A percentile compares a stretch with the other conserved stretches of the same genome.
These are phyloP conservation scores for Lentinula sp. DNA, from an alignment of 768 basidiomycete species.

Conservation along the genomic window DNA sequence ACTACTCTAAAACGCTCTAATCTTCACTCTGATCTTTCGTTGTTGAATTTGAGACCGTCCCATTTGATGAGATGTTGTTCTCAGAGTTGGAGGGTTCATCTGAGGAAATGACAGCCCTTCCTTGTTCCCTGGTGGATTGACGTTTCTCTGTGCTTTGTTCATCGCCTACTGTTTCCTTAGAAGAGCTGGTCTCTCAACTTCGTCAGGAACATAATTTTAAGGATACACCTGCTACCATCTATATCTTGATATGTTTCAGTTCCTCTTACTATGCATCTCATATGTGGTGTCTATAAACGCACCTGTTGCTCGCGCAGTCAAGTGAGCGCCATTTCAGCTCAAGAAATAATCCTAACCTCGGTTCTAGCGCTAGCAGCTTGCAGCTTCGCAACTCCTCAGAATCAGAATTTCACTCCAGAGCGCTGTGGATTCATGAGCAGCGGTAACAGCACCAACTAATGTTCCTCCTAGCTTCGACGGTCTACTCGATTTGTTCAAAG, in stretches of 20 bases:
- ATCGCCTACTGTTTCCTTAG: not conserved
- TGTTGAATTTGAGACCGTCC: too few species aligned
- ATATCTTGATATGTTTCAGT: not conserved
- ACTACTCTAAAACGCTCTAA: too few species aligned
- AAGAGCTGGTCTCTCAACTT: not conserved
- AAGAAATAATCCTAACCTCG: not conserved
- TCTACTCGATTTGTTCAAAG: not conserved
- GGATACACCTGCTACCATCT: not conserved
- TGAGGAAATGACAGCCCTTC: too few species aligned
- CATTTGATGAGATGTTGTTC: too few species aligned
- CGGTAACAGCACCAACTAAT: not conserved
- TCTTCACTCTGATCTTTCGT: too few species aligned
- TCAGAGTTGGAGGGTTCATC: too few species aligned
- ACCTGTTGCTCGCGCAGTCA: not conserved
- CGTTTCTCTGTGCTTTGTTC: not conserved
- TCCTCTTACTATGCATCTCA: not conserved
- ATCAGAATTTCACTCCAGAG: not conserved
- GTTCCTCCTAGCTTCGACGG: not conserved
- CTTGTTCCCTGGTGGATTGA: too few species aligned
- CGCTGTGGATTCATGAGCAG: not conserved
- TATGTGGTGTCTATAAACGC: not conserved
- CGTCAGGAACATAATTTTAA: not conserved
- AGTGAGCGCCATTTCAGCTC: not conserved
- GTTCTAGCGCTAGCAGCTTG: not conserved
- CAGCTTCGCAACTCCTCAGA: not conserved